Percentiles rank a stretch among this genome's conserved stretches.
Conservation (phyloP, 139 green algal species). For the Haematococcus sp. region DNA sequence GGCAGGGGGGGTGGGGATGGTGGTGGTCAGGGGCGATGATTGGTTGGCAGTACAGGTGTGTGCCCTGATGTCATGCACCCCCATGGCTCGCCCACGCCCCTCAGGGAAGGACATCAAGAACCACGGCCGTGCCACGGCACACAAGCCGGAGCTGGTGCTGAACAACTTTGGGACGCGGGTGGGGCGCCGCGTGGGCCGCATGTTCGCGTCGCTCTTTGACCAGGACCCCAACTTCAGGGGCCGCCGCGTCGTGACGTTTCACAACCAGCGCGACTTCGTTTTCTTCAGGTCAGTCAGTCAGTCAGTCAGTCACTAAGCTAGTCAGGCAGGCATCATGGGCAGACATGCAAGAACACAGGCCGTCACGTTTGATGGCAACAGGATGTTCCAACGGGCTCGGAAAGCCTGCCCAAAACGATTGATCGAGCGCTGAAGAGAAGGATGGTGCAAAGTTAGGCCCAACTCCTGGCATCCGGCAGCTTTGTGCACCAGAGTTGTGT, state of each 20-base stretch:
- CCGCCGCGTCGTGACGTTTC: conserved; percentile 91
- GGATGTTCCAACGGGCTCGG: no score
- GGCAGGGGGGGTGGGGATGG: no score
- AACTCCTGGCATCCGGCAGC: no score
- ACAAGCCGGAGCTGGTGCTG: conserved; percentile 92
- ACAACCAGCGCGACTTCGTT: conserved; percentile 99
- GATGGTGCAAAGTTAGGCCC: no score
- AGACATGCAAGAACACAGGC: background rate
- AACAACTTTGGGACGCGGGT: conserved; percentile 93
- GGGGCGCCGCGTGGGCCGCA: conserved; percentile 79
- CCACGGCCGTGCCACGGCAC: conserved; percentile 73
- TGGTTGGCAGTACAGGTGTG: no score
- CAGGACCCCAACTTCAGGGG: conserved; percentile 88
- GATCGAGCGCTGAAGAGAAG: no score
- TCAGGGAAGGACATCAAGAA: conserved; percentile 23
- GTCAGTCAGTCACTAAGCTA: background rate
- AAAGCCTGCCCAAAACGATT: no score
- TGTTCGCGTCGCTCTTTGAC: conserved; percentile 91
- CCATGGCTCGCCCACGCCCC: background rate
- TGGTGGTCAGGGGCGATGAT: no score
- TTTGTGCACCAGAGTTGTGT: no score
- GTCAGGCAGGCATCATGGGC: background rate
- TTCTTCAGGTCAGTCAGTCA: conserved; percentile 80
- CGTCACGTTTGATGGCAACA: background rate
- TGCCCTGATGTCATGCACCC: no score